Evolutionary conservation across 176 grass and related monocot genomes (phyloP).

Genomic region (Eremochloa ophiuroides): DNA sequence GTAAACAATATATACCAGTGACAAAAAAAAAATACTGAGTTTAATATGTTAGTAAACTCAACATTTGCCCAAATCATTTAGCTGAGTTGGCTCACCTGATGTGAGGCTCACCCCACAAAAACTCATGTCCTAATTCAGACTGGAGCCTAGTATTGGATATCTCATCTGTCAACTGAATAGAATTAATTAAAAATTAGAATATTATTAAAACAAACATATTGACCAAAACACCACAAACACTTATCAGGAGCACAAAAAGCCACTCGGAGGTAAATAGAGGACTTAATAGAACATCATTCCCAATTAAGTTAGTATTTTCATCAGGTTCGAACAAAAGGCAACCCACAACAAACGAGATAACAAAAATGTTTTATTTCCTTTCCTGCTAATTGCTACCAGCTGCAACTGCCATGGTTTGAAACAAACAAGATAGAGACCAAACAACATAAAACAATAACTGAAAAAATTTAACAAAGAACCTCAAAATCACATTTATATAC

Average conservation of each 20-base stretch:
- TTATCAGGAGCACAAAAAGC: background rate
- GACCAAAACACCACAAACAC: background rate
- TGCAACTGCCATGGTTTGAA: background rate
- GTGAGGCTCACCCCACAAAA: conserved; percentile 25
- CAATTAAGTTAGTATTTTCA: background rate
- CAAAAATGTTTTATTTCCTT: background rate
- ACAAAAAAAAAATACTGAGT: conserved; percentile 17
- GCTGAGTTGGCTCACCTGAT: conserved; percentile 25
- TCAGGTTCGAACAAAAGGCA: background rate
- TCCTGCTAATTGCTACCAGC: background rate
- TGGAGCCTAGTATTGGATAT: conserved; percentile 14
- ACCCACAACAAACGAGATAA: background rate
- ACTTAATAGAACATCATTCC: background rate
- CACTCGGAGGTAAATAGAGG: background rate
- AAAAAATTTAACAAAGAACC: background rate
- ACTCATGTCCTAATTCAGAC: conserved; percentile 38
- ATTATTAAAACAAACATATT: background rate
- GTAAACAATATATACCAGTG: background rate
- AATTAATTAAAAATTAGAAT: conserved; percentile 28
- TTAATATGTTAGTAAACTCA: conserved; percentile 5
- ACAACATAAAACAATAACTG: background rate
- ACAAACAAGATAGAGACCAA: background rate
- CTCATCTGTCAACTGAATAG: conserved; percentile 48
- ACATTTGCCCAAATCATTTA: conserved; percentile 1
- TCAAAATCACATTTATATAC: background rate